Evolutionary conservation across 2,329 filamentous ascomycete species (phyloP).

Genomic region (Penicillium sp.): DNA sequence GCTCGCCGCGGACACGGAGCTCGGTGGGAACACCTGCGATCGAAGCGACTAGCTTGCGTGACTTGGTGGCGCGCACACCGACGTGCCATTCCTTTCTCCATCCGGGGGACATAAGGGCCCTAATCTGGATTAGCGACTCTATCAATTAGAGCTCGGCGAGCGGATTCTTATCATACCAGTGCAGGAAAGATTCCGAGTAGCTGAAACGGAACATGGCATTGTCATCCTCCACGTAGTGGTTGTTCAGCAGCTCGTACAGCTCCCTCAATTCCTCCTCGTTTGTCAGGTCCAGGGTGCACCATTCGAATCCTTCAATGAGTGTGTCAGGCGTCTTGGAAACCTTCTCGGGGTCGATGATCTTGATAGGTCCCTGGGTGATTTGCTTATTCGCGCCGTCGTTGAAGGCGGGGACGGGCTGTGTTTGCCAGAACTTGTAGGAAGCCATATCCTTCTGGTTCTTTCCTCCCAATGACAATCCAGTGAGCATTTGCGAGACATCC

Average conservation of each 20-base stretch:
- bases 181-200: conserved; percentile 84
- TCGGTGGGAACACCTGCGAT: conserved; percentile 90
- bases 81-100: conserved; percentile 96
- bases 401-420: conserved; percentile 90
- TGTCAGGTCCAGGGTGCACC: conserved; percentile 85
- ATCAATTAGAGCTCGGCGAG: neutral
- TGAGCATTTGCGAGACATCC: conserved; percentile 51
- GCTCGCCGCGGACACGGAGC: conserved; percentile 74
- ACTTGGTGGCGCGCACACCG: conserved; percentile 81
- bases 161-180: conserved; percentile 62
- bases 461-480: conserved; percentile 66
- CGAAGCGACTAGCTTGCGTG: conserved; percentile 87
- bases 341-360: conserved; percentile 73
- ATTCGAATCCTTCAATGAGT: conserved; percentile 84
- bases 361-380: conserved; percentile 79
- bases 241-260: conserved; percentile 85
- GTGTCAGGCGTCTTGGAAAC: conserved; percentile 75
- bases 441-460: conserved; percentile 97
- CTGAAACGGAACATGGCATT: conserved; percentile 98
- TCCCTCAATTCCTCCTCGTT: conserved; percentile 79
- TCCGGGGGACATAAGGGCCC: conserved; percentile 90
- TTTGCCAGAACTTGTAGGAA: conserved; percentile 98
- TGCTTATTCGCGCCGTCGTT: conserved; percentile 48
- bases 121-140: conserved; percentile 35
- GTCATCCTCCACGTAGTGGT: conserved; percentile 96